Conservation (phyloP, 108 stramenopile species). For the Cyclotella sp. region DNA sequence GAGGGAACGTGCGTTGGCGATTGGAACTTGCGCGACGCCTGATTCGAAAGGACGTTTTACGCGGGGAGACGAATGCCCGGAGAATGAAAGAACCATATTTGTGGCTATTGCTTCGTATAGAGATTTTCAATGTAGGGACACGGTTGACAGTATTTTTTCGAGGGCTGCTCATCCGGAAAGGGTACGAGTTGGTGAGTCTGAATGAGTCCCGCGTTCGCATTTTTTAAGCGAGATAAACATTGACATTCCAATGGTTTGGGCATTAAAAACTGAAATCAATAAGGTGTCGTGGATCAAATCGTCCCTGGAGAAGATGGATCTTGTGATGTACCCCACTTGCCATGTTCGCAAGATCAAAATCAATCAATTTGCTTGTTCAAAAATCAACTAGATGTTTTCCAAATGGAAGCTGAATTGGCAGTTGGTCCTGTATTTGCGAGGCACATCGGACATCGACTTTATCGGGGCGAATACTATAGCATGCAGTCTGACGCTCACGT, state of each 20-base stretch:
- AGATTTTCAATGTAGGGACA: slow-evolving; percentile 57
- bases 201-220: neutral
- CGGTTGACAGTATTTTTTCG: slow-evolving; percentile 72
- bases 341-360: slow-evolving; percentile 43
- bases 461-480: slow-evolving; percentile 74
- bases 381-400: slow-evolving; percentile 55
- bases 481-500: slow-evolving; percentile 88
- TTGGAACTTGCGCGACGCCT: slow-evolving; percentile 50
- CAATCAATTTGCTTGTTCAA: slow-evolving; percentile 52
- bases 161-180: slow-evolving; percentile 71
- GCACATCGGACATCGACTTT: slow-evolving; percentile 59
- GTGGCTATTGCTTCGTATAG: slow-evolving; percentile 61
- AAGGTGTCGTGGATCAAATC: slow-evolving; percentile 58
- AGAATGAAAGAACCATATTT: slow-evolving; percentile 47
- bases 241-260: neutral
- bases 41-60: slow-evolving; percentile 34
- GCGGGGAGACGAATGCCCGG: slow-evolving; percentile 50
- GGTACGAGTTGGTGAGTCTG: slow-evolving; percentile 53
- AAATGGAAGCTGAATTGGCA: slow-evolving; percentile 56
- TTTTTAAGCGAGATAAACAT: neutral
- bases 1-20: slow-evolving; percentile 52
- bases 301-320: slow-evolving; percentile 50
- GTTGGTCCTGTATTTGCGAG: slow-evolving; percentile 69
- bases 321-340: slow-evolving; percentile 46
- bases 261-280: neutral